Conservation (phyloP, 495 filamentous ascomycete genomes). For the Penicillium flavigenum region DNA sequence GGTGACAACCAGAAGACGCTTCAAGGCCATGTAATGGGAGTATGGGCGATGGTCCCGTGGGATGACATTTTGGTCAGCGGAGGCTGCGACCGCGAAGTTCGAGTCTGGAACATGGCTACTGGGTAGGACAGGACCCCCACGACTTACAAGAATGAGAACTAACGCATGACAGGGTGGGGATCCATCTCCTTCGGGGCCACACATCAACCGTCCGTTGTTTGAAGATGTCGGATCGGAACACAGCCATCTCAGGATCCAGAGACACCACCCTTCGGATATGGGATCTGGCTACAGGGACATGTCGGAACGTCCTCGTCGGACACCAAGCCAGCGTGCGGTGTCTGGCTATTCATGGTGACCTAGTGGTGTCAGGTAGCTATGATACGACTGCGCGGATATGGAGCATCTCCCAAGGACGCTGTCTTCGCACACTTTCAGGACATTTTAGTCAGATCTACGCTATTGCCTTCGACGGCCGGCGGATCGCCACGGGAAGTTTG, state of each 20-base stretch:
- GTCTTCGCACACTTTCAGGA: constrained; percentile 82
- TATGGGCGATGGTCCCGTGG: constrained; percentile 99
- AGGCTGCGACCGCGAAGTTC: constrained; percentile 93
- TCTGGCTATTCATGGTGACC: constrained; percentile 91
- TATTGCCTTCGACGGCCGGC: constrained; percentile 89
- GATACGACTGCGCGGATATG: constrained; percentile 96
- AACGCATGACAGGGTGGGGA: constrained; percentile 51
- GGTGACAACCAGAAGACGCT: constrained; percentile 85
- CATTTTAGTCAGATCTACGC: constrained; percentile 99
- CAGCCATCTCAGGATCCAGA: constrained; percentile 92
- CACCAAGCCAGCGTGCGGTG: constrained; percentile 97
- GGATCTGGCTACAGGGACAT: constrained; percentile 85
- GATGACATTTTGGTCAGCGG: constrained; percentile 93
- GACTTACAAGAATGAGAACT: neutral
- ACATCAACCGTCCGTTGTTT: constrained; percentile 95
- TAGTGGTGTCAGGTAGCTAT: constrained; percentile 95
- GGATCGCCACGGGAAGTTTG: constrained; percentile 94
- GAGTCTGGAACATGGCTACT: constrained; percentile 95
- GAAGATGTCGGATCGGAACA: constrained; percentile 93
- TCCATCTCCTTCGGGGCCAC: constrained; percentile 88
- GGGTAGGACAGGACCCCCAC: constrained; percentile 60
- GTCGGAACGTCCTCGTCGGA: constrained; percentile 87
- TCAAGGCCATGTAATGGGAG: constrained; percentile 95
- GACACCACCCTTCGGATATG: constrained; percentile 94
- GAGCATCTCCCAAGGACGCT: constrained; percentile 93